Conservation (phyloP, 129 eudicot species). For the Saussurea involucrata region DNA sequence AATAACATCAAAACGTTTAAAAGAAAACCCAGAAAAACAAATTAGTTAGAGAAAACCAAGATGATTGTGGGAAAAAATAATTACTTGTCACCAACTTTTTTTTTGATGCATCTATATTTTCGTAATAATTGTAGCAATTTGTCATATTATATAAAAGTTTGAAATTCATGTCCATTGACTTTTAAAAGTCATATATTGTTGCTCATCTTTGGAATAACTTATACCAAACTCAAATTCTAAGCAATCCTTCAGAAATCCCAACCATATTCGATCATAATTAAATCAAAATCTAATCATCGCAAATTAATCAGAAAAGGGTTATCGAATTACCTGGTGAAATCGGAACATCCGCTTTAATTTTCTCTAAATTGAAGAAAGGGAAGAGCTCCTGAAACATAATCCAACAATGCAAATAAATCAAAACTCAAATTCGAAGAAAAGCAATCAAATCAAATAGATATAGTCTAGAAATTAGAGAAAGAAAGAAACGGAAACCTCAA, state of each 20-base stretch:
- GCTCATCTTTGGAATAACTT: neutral
- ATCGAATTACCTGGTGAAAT: conserved; percentile 39
- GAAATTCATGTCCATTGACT: neutral
- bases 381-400: conserved; percentile 35
- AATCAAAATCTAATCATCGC: neutral
- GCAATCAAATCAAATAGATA: neutral
- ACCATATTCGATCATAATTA: neutral
- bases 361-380: conserved; percentile 23
- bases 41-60: too few relatives aligned
- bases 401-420: neutral
- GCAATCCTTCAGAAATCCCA: neutral
- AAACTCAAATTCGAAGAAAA: neutral
- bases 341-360: conserved; percentile 16
- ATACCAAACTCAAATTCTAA: neutral
- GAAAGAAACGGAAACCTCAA: conserved; percentile 33
- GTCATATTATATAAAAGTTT: neutral
- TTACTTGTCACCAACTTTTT: neutral
- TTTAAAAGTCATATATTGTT: neutral
- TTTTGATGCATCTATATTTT: neutral
- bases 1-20: too few relatives aligned
- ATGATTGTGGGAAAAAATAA: too few relatives aligned
- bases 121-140: neutral
- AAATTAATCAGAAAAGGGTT: conserved; percentile 1
- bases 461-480: neutral
- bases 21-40: too few relatives aligned